phyloP scores from a whole-genome alignment of 2,329 filamentous ascomycete genomes.

The Alternaria tenuissima region DNA sequence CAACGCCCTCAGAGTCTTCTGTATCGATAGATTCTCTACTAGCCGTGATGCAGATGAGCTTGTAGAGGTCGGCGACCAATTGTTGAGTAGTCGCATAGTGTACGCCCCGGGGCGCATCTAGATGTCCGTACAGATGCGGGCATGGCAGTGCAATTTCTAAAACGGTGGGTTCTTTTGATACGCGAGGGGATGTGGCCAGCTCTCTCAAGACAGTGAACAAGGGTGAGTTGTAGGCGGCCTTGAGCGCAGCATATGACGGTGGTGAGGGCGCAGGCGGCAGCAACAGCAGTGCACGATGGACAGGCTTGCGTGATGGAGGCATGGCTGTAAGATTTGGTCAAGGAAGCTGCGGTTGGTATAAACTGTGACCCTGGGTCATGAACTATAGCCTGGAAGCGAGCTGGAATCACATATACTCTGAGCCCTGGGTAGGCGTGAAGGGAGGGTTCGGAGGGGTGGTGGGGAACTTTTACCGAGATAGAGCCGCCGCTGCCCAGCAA shows the following conservation, averaged over 20 bases:
- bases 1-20: constrained; percentile 74
- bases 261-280: constrained; percentile 56
- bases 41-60: constrained; percentile 76
- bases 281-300: constrained; percentile 50
- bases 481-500: constrained; percentile 11
- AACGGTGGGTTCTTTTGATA: constrained; percentile 48
- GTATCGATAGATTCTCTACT: constrained; percentile 69
- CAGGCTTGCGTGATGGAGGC: constrained; percentile 32
- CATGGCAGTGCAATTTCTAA: constrained; percentile 70
- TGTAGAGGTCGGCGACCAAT: constrained; percentile 80
- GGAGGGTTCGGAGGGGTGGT: constrained; percentile 17
- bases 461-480: constrained; percentile 20
- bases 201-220: constrained; percentile 54
- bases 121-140: constrained; percentile 65
- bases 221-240: constrained; percentile 54
- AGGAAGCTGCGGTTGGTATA: not conserved
- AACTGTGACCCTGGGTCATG: not conserved
- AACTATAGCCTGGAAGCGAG: not conserved
- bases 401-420: not conserved
- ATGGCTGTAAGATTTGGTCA: constrained; percentile 28
- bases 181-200: constrained; percentile 44
- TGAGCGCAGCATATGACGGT: constrained; percentile 51
- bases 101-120: constrained; percentile 61
- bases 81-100: constrained; percentile 75
- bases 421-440: constrained; percentile 4